Conservation (phyloP, 2,329 filamentous ascomycete species). For the Meredithiella fracta region DNA sequence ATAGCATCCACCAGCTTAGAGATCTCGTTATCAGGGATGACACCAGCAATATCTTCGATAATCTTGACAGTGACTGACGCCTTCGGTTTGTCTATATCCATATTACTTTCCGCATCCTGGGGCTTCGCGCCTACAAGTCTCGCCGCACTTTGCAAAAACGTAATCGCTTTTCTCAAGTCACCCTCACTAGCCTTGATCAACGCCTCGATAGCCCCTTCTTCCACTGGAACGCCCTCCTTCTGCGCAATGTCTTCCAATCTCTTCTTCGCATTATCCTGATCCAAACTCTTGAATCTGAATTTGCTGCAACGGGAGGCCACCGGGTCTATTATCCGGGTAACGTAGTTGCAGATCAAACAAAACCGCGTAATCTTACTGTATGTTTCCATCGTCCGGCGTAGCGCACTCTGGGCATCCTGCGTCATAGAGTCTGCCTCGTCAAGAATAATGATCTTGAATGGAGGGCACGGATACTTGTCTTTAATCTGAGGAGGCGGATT, state of each 20-base stretch:
- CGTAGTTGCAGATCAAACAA: slow-evolving; percentile 96
- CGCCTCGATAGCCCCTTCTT: slow-evolving; percentile 64
- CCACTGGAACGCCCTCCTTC: slow-evolving; percentile 59
- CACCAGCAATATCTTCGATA: slow-evolving; percentile 89
- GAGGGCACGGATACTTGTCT: slow-evolving; percentile 72
- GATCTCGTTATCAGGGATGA: slow-evolving; percentile 66
- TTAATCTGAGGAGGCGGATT: slow-evolving; percentile 57
- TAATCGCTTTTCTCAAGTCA: slow-evolving; percentile 90
- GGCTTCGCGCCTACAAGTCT: slow-evolving; percentile 58
- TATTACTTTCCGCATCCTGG: slow-evolving; percentile 35
- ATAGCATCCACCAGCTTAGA: slow-evolving; percentile 56
- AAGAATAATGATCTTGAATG: slow-evolving; percentile 97
- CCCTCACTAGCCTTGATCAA: slow-evolving; percentile 81
- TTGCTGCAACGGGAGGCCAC: slow-evolving; percentile 87
- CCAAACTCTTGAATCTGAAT: slow-evolving; percentile 92
- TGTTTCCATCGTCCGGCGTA: slow-evolving; percentile 94
- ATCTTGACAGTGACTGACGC: slow-evolving; percentile 56
- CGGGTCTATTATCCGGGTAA: slow-evolving; percentile 94
- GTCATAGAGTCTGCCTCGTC: slow-evolving; percentile 99
- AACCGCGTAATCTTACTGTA: slow-evolving; percentile 94
- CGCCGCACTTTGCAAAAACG: slow-evolving; percentile 87
- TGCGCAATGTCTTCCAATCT: slow-evolving; percentile 69
- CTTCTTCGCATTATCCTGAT: slow-evolving; percentile 65
- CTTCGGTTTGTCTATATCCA: slow-evolving; percentile 36
- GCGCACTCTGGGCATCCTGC: slow-evolving; percentile 85